Conservation (phyloP, 1,284 basidiomycete species). For the Schizophyllum amplum region DNA sequence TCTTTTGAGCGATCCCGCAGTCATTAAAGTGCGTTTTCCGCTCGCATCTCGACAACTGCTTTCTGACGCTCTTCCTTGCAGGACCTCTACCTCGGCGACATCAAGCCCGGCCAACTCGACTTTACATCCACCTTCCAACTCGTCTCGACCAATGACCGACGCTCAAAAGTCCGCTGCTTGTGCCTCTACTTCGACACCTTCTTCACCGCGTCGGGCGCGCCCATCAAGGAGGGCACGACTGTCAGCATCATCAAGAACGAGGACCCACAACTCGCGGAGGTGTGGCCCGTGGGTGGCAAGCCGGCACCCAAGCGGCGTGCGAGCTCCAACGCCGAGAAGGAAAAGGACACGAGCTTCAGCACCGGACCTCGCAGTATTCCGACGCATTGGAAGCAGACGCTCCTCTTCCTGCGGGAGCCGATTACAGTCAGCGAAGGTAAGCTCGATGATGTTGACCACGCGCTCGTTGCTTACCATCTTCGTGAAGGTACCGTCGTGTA, state of each 20-base stretch:
- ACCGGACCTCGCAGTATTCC: constrained; percentile 82
- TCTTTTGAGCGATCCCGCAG: constrained; percentile 59
- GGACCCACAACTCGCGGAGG: constrained; percentile 59
- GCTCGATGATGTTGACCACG: constrained; percentile 15
- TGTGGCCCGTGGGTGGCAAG: constrained; percentile 66
- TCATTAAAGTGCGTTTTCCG: constrained; percentile 51
- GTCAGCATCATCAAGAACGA: constrained; percentile 48
- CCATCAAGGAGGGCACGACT: constrained; percentile 41
- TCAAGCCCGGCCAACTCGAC: constrained; percentile 66
- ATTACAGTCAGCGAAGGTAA: constrained; percentile 67
- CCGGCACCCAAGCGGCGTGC: constrained; percentile 43
- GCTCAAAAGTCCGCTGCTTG: constrained; percentile 71
- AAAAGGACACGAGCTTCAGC: constrained; percentile 74
- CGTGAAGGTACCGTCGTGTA: constrained; percentile 64
- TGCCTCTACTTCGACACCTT: constrained; percentile 94
- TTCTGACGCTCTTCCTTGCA: constrained; percentile 20
- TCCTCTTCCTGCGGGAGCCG: constrained; percentile 82
- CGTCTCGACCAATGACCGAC: constrained; percentile 45
- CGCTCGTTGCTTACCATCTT: not conserved
- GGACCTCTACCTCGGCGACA: constrained; percentile 68
- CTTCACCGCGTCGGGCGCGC: constrained; percentile 61
- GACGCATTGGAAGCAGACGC: constrained; percentile 98
- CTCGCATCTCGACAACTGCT: not conserved
- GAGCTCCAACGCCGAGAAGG: constrained; percentile 36
- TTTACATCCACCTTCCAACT: constrained; percentile 75